phyloP scores from a whole-genome alignment of 129 eudicot genomes.

The Logfia minima region DNA sequence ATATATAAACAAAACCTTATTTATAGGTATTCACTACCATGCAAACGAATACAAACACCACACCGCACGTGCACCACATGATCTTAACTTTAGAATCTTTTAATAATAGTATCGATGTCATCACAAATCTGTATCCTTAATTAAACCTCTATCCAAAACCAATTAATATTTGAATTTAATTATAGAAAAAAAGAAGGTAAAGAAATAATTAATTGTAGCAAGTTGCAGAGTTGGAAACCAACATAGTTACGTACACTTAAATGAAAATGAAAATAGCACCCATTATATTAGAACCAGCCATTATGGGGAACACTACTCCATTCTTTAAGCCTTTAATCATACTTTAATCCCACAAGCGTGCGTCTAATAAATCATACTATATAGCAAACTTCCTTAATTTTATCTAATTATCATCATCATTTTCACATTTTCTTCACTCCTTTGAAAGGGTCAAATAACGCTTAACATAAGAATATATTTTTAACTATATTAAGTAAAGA shows the following conservation, averaged over 20 bases:
- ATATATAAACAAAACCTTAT: no score
- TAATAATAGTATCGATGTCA: background rate
- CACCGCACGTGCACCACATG: no score
- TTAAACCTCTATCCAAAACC: background rate
- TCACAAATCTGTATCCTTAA: background rate
- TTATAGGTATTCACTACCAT: no score
- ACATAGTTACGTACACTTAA: constrained; percentile 38
- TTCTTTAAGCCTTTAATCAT: constrained; percentile 31
- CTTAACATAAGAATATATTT: background rate
- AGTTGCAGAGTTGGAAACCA: constrained; percentile 38
- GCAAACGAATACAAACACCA: no score
- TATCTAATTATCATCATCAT: constrained; percentile 1
- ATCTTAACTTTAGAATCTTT: no score
- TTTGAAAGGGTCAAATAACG: constrained; percentile 9
- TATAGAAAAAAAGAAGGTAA: background rate
- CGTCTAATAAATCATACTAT: constrained; percentile 13
- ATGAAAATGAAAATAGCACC: constrained; percentile 18
- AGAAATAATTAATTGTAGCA: background rate
- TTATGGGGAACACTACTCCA: constrained; percentile 43
- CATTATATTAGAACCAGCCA: constrained; percentile 17
- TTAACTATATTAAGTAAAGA: background rate
- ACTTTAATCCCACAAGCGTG: constrained; percentile 39
- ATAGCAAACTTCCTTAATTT: background rate
- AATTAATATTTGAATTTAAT: background rate
- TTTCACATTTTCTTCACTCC: background rate